Evolutionary conservation across 805 yeast genomes (phyloP), one percentile per base, ranked within the genome.

Genomic region (Pichia californica): DNA sequence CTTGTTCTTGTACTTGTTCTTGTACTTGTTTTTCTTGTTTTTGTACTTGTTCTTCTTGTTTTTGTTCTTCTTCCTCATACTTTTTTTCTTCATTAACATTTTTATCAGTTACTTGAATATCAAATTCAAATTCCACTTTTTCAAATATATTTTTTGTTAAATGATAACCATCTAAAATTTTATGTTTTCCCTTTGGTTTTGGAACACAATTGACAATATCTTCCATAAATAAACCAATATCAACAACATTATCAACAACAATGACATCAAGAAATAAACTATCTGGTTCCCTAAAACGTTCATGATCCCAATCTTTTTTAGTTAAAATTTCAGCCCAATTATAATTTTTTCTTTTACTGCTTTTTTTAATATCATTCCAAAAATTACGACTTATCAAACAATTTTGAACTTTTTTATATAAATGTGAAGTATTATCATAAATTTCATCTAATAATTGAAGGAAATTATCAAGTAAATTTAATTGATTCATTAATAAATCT

Each of bases 131-230:
- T 14, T 47, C 52, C 2, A 81, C 57, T 9, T 59, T 56, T 31
- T 76, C 81, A 3, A 79, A 60, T 0, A 80, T 70, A 3, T 61
- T 64, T 29, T 73, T 77, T 0, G 76, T 64, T 25, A 76, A 65
- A 13, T 64, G 52, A 50, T 83, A 81, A 0, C 76, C 71, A 50
- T 81, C 87, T 26, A 69, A 56, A 27, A 65, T 56, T 50, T 64
- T 74, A 5, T 69, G 53, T 34, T 69, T 73, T 3, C 69, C 60
- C 46, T 68, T 73, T 3, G 76, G 68, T 31, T 55, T 63, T 1
- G 69, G 68, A n/a, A 65, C 43, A 2, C 53, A 36, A 5, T 53
- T 55, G 30, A 56, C 55, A 5, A 65, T 18, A 5, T 51, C 49
- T 7, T 51, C 46, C 27, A 61, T 35, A 2, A 59, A 41, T 2